phyloP scores from a whole-genome alignment of 768 basidiomycete genomes.

The Gautieria morchelliformis region DNA sequence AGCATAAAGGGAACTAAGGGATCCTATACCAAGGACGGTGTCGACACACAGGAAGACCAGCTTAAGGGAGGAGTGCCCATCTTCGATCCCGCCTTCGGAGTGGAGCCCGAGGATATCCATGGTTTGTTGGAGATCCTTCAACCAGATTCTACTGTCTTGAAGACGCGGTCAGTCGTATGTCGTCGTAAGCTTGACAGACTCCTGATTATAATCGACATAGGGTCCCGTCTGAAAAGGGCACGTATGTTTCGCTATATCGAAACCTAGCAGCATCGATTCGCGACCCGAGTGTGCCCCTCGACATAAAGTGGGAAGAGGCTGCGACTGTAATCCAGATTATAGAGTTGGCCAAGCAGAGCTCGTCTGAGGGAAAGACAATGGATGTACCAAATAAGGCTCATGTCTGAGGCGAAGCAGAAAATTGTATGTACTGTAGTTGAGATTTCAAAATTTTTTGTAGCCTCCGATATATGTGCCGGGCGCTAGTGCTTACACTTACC shows the following conservation, averaged over 20 bases:
- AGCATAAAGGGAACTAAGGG: slow-evolving; percentile 63
- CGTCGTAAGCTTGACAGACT: slow-evolving; percentile 6
- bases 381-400: background rate
- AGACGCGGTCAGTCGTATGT: slow-evolving; percentile 25
- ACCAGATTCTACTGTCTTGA: slow-evolving; percentile 30
- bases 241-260: slow-evolving; percentile 52
- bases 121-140: slow-evolving; percentile 51
- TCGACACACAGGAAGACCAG: slow-evolving; percentile 75
- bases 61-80: slow-evolving; percentile 48
- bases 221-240: slow-evolving; percentile 37
- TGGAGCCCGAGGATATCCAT: slow-evolving; percentile 54
- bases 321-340: slow-evolving; percentile 66
- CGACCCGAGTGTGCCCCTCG: slow-evolving; percentile 34
- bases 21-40: slow-evolving; percentile 63
- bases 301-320: slow-evolving; percentile 68
- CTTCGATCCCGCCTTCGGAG: slow-evolving; percentile 40
- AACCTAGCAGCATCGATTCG: slow-evolving; percentile 59
- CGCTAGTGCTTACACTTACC: background rate
- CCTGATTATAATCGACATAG: background rate
- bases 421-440: background rate
- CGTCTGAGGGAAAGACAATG: slow-evolving; percentile 46
- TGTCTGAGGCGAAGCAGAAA: background rate
- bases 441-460: too few species aligned
- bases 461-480: too few species aligned
- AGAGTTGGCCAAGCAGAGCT: slow-evolving; percentile 61